Evolutionary conservation across 1,284 basidiomycete genomes (phyloP).

Genomic region (Porogramme epimiltina): DNA sequence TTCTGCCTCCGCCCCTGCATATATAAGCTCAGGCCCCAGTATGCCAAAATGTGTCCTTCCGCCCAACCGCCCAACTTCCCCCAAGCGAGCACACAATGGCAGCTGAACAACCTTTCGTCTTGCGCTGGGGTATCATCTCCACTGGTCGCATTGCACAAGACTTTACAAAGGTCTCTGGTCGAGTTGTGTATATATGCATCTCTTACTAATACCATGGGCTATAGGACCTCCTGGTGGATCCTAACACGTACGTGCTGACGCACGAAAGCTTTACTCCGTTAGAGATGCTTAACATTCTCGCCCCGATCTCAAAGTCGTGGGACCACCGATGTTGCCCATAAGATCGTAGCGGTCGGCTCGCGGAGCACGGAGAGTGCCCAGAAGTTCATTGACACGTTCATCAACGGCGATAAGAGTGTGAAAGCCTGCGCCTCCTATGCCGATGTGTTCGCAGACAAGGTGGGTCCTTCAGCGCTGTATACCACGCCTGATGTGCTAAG

Average conservation of each 20-base stretch:
- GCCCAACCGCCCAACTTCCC: neutral
- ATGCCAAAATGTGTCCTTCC: too few species aligned
- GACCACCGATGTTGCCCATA: slow-evolving; percentile 73
- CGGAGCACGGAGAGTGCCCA: slow-evolving; percentile 70
- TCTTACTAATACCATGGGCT: neutral
- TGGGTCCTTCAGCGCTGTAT: slow-evolving; percentile 29
- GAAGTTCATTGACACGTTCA: slow-evolving; percentile 64
- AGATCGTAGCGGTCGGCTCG: slow-evolving; percentile 81
- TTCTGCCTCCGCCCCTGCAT: too few species aligned
- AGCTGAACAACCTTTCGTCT: slow-evolving; percentile 27
- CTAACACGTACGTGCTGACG: slow-evolving; percentile 42
- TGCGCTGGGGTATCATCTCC: slow-evolving; percentile 61
- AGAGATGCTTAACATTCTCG: neutral
- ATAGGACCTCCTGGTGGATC: slow-evolving; percentile 51
- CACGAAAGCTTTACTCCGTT: neutral
- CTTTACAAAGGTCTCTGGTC: slow-evolving; percentile 44
- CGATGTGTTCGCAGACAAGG: slow-evolving; percentile 73
- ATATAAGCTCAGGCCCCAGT: too few species aligned
- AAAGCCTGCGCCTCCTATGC: slow-evolving; percentile 80
- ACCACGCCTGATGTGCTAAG: neutral
- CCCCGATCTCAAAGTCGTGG: slow-evolving; percentile 11
- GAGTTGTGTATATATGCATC: neutral
- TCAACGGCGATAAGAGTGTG: slow-evolving; percentile 50
- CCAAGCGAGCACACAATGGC: slow-evolving; percentile 1
- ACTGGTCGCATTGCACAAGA: slow-evolving; percentile 48